These are phyloP conservation scores for Begonia loranthoides DNA, from an alignment of 306 rosid genomes.

Conservation along the genomic window DNA sequence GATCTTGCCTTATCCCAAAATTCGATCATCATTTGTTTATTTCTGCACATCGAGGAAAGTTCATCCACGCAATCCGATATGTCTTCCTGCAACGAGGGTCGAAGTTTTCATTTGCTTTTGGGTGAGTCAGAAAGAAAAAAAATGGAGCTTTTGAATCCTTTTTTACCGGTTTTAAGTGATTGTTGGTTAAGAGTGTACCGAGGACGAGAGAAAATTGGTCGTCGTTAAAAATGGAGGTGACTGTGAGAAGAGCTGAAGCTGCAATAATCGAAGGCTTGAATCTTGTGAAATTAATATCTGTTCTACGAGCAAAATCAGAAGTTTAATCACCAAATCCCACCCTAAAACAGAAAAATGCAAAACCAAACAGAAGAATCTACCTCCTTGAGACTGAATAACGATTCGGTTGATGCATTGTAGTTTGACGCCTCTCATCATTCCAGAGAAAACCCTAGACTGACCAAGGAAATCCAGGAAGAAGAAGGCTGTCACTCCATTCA, in stretches of 20 bases:
- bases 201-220: background rate
- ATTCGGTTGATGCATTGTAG: background rate
- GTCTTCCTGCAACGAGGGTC: background rate
- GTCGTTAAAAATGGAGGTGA: background rate
- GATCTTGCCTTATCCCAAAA: no score
- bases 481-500: slow-evolving; percentile 2
- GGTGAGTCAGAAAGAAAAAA: background rate
- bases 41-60: slow-evolving; percentile 4
- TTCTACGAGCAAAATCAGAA: background rate
- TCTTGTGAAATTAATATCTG: background rate
- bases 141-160: background rate
- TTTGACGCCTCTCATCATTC: background rate
- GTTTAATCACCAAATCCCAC: background rate
- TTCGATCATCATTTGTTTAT: no score
- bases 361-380: background rate
- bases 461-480: background rate
- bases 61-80: background rate
- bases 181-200: background rate
- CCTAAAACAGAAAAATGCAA: no score
- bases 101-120: background rate
- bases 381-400: slow-evolving; percentile 6
- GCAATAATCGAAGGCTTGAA: slow-evolving; percentile 9
- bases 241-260: slow-evolving; percentile 10
- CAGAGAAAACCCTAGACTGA: background rate
- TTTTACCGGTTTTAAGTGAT: background rate